Base-by-base conservation (phyloP, 1,139 yeast species). In the Diutina catenulata region DNA sequence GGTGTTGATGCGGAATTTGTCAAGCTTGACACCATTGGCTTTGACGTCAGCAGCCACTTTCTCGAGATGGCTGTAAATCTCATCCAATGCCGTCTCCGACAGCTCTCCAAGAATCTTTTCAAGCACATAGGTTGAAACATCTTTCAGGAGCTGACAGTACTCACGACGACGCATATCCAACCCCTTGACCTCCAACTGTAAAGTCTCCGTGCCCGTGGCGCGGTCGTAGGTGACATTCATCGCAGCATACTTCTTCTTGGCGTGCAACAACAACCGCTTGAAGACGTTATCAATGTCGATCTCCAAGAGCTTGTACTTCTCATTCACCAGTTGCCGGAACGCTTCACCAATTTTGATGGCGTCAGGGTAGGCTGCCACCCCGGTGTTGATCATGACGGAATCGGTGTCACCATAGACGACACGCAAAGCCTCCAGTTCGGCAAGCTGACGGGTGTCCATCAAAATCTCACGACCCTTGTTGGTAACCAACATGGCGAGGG, bases 401-500 rank as follows among this genome's bases (percentile, higher is more conserved):
- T 93, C 99, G 0, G 99, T 93, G 64, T 93, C 99, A 67, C 99
- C 99, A 52, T 93, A 93, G 15, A 93, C 86, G 38, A 93, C 98
- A 43, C 86, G 69, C 43, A 91, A 67, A 0, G 83, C 82, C 48
- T 80, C 65, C 42, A 80, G 71, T 55, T 88, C 97, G 0, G 97
- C 98, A 43, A 93, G 65, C 51, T 83, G 94, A 55, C 94, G 76
- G 0, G 99, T 91, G 51, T 83, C 91, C 79, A 80, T 82, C 50
- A 93, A 70, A 56, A 88, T 87, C 57, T 93, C 97, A 62, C 99
- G 74, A 52, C 99, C 99, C 56, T 87, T 86, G 51, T 78, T 81
- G 1, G 99, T 93, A 38, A 88, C 95, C 53, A 93, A 66, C 88
- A 86, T 86, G 5, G 98, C 98, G 49, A 93, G 67, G 1, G 97